A percentile compares a stretch with the other conserved stretches of the same genome.
These are phyloP conservation scores for Dalbergia oliveri DNA, from an alignment of 306 rosid genomes.

Conservation along the genomic window DNA sequence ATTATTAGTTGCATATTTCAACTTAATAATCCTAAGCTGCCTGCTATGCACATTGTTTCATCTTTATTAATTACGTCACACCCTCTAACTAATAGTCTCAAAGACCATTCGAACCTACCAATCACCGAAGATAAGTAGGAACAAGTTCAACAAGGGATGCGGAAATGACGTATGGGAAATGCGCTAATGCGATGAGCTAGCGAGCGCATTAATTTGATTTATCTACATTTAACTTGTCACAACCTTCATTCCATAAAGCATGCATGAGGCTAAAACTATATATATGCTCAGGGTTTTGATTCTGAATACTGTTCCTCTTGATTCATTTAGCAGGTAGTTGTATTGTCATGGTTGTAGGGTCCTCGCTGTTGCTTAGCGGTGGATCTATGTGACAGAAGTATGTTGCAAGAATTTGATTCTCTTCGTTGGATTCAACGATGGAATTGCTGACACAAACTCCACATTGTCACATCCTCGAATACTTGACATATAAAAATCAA, in stretches of 20 bases:
- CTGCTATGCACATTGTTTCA: no score
- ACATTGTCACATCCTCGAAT: slow-evolving; percentile 22
- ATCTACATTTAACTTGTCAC: background rate
- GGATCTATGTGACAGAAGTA: slow-evolving; percentile 42
- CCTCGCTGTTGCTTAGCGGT: background rate
- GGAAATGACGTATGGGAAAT: slow-evolving; percentile 39
- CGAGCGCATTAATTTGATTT: background rate
- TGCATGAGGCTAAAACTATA: background rate
- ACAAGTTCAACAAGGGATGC: background rate
- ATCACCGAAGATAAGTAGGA: no score
- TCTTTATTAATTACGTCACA: no score
- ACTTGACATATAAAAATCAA: background rate
- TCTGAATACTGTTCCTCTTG: slow-evolving; percentile 15
- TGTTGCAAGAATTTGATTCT: slow-evolving; percentile 46
- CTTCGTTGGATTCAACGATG: slow-evolving; percentile 15
- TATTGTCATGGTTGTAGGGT: slow-evolving; percentile 17
- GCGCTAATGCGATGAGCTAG: slow-evolving; percentile 21
- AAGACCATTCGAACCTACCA: no score
- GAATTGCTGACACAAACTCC: slow-evolving; percentile 45
- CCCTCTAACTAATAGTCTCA: no score
- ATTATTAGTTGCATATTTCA: no score
- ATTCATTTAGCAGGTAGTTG: background rate
- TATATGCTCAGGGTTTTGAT: background rate
- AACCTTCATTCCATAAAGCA: background rate
- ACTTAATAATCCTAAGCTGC: no score